Base-by-base conservation (phyloP, 2,329 filamentous ascomycete genomes). In the Fusarium floridanum region DNA sequence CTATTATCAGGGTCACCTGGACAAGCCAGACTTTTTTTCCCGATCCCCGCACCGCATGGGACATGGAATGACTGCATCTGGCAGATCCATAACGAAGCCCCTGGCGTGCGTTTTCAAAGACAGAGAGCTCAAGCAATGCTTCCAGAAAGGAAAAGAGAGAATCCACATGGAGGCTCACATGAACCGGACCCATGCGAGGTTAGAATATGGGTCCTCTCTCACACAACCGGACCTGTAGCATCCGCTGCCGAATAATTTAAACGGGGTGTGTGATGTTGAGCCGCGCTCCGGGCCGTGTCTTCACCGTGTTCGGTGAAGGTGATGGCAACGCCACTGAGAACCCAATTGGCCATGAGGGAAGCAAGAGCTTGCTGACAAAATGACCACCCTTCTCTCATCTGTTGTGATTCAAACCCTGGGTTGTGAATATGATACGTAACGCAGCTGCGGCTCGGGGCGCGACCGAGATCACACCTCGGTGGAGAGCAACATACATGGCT, bases 201-300 rank as follows among this genome's bases (percentile, higher is more conserved):
- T 37, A 32, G 29, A 70, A 34, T 57, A 45, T 45, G 34, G 63
- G 48, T n/a, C 56, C 56, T 27, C 22, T 39, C 22, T 24, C 16
- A 27, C 10, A 24, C 45, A 39, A 20, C 34, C 32, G 20, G 29
- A 7, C 72, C 66, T 29, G 22, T 67, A 36, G 20, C 34, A 3
- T 22, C 6, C 20, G 17, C 48, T 60, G 36, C 65, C 72, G 72
- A 74, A 70, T 69, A 70, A 70, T 75, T 74, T 75, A 74, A 32
- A 69, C 68, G 27, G 60, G 24, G 17, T 53, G 48, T 53, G 6
- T 12, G 36, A 36, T 55, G 50, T 34, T 37, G 53, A 29, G 34
- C 12, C 55, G 34, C 36, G 22, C 36, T 27, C 20, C 37, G 36
- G 62, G 37, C 50, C 37, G 34, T 59, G 27, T 66, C 62, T 20